Conservation (phyloP, 208 protist genomes). For the Spongospora subterranea region DNA sequence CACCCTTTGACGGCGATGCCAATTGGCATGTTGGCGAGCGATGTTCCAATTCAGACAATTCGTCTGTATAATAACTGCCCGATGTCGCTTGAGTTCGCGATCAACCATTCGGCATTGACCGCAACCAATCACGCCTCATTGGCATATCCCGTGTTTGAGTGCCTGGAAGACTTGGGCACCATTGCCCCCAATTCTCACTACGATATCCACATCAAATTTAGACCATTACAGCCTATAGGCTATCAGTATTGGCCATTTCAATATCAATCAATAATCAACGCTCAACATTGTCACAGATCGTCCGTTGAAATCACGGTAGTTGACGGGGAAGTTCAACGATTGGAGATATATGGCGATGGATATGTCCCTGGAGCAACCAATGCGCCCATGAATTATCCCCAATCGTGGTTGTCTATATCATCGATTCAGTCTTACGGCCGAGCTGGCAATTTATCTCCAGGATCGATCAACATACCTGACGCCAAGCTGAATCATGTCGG, state of each 20-base stretch:
- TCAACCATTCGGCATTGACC: neutral
- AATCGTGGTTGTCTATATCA: too few relatives aligned
- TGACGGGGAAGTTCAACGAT: neutral
- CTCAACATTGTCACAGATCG: neutral
- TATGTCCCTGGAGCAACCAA: neutral
- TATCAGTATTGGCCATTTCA: neutral
- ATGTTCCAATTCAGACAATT: neutral
- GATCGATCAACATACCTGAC: too few relatives aligned
- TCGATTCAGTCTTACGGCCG: too few relatives aligned
- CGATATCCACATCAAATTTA: neutral
- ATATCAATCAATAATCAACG: neutral
- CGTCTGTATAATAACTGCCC: conserved; percentile 40
- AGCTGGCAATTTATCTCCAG: too few relatives aligned
- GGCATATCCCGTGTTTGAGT: conserved; percentile 8
- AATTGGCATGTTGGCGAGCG: neutral
- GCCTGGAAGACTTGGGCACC: neutral
- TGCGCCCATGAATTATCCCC: too few relatives aligned
- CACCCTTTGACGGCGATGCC: conserved; percentile 15
- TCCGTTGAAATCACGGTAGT: neutral
- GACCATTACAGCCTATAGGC: conserved; percentile 1
- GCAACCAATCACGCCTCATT: neutral
- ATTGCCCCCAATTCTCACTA: neutral
- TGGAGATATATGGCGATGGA: neutral
- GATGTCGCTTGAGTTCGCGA: neutral
- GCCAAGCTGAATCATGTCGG: too few relatives aligned